Evolutionary conservation across 2,329 filamentous ascomycete genomes (phyloP).

Genomic region (Gliomastix tumulicola): DNA sequence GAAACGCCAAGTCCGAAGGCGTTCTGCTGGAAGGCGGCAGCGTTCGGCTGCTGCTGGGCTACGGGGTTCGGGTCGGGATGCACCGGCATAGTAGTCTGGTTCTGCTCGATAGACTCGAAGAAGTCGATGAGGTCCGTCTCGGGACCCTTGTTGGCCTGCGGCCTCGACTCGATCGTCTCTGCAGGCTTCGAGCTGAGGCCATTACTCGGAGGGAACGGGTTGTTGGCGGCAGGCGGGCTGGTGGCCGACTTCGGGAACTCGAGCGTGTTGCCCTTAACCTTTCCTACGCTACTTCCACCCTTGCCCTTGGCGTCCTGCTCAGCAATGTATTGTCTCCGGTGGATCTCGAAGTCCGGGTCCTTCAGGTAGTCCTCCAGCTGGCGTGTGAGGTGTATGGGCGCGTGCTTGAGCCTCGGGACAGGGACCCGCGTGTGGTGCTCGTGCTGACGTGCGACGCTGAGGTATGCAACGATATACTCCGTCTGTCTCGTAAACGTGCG

Average conservation of each 20-base stretch:
- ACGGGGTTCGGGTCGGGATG: conserved; percentile 14
- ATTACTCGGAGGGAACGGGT: conserved; percentile 32
- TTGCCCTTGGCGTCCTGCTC: conserved; percentile 69
- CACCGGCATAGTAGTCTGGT: conserved; percentile 60
- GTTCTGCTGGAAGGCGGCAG: too few relatives aligned
- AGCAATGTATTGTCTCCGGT: conserved; percentile 83
- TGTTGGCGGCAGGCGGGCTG: conserved; percentile 24
- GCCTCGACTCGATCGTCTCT: conserved; percentile 27
- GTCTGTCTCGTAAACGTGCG: conserved; percentile 88
- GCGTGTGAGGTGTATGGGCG: conserved; percentile 81
- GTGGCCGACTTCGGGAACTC: conserved; percentile 29
- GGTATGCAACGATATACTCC: conserved; percentile 84
- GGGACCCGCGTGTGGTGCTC: conserved; percentile 89
- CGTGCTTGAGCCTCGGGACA: conserved; percentile 95
- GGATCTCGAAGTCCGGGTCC: conserved; percentile 91
- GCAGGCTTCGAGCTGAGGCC: conserved; percentile 15
- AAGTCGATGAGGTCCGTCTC: conserved; percentile 85
- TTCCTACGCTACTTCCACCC: conserved; percentile 23
- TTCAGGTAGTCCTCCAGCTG: conserved; percentile 92
- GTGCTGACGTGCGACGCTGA: conserved; percentile 80
- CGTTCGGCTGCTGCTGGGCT: conserved; percentile 32
- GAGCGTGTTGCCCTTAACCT: conserved; percentile 24
- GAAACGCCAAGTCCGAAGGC: too few relatives aligned
- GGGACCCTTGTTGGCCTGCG: conserved; percentile 51
- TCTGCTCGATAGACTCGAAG: conserved; percentile 87